phyloP scores from a whole-genome alignment of 768 basidiomycete genomes.

The Tylopilus plumbeoviolaceoides region DNA sequence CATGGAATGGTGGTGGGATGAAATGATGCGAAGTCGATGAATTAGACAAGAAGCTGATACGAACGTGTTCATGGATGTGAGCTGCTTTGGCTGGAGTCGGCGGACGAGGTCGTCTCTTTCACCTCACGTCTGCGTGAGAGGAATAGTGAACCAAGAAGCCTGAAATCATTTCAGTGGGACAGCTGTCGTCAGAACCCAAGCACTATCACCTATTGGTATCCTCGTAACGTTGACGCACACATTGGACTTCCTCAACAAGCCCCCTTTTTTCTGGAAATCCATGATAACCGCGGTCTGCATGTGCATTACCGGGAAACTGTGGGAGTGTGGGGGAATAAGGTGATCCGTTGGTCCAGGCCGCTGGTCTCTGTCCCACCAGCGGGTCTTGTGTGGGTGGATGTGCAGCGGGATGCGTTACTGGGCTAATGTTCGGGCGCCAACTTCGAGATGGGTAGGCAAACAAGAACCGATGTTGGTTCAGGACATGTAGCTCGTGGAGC shows the following conservation, averaged over 20 bases:
- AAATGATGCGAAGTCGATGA: neutral
- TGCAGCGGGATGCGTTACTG: neutral
- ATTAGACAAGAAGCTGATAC: neutral
- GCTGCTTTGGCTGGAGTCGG: neutral
- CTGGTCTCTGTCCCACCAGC: neutral
- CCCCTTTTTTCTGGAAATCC: slow-evolving; percentile 11
- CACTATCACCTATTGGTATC: slow-evolving; percentile 56
- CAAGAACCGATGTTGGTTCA: slow-evolving; percentile 60
- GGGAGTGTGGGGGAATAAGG: slow-evolving; percentile 1
- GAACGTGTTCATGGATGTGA: neutral
- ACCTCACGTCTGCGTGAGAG: slow-evolving; percentile 50
- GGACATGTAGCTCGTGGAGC: slow-evolving; percentile 66
- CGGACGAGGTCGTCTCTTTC: slow-evolving; percentile 4
- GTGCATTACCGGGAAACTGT: slow-evolving; percentile 1
- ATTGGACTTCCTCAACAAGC: slow-evolving; percentile 37
- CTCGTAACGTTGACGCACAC: slow-evolving; percentile 59
- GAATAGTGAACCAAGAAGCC: slow-evolving; percentile 61
- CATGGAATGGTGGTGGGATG: neutral
- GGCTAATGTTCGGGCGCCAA: neutral
- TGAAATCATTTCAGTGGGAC: slow-evolving; percentile 26
- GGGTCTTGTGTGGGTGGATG: neutral
- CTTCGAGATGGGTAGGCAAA: slow-evolving; percentile 26
- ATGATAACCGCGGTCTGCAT: neutral
- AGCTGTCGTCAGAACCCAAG: neutral
- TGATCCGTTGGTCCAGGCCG: slow-evolving; percentile 1